Conservation (phyloP, 1,139 yeast genomes). For the Geotrichum aggregatum region DNA sequence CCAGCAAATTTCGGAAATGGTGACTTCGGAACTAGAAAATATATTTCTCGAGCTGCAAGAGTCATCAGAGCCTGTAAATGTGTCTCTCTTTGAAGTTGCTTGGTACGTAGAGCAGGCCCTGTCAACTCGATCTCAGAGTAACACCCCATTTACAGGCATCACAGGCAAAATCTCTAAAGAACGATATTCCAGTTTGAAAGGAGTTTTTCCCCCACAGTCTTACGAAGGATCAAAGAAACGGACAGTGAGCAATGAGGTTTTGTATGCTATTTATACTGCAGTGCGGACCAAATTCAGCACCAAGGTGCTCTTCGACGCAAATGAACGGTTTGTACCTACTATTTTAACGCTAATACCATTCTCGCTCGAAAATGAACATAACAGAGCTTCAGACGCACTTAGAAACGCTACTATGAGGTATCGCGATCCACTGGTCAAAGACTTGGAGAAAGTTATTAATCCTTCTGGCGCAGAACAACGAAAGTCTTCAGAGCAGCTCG, state of each 20-base stretch:
- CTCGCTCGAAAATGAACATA: slow-evolving; percentile 20
- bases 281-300: slow-evolving; percentile 18
- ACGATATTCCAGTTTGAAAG: slow-evolving; percentile 11
- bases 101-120: slow-evolving; percentile 20
- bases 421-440: slow-evolving; percentile 1
- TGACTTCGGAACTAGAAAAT: slow-evolving; percentile 14
- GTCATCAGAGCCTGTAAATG: slow-evolving; percentile 23
- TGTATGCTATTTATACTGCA: slow-evolving; percentile 22
- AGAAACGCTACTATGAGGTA: slow-evolving; percentile 6
- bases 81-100: slow-evolving; percentile 30
- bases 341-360: slow-evolving; percentile 18
- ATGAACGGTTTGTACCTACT: slow-evolving; percentile 15
- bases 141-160: slow-evolving; percentile 11
- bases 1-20: slow-evolving; percentile 10
- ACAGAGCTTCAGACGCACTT: slow-evolving; percentile 16
- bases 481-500: slow-evolving; percentile 15
- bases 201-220: slow-evolving; percentile 23
- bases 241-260: slow-evolving; percentile 13
- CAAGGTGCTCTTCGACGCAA: slow-evolving; percentile 17
- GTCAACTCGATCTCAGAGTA: slow-evolving; percentile 12
- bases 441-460: not conserved
- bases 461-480: not conserved
- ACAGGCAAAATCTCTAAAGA: slow-evolving; percentile 17
- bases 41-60: slow-evolving; percentile 21
- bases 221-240: slow-evolving; percentile 8